phyloP scores from a whole-genome alignment of 345 rosid species.

The Corymbia maculata region DNA sequence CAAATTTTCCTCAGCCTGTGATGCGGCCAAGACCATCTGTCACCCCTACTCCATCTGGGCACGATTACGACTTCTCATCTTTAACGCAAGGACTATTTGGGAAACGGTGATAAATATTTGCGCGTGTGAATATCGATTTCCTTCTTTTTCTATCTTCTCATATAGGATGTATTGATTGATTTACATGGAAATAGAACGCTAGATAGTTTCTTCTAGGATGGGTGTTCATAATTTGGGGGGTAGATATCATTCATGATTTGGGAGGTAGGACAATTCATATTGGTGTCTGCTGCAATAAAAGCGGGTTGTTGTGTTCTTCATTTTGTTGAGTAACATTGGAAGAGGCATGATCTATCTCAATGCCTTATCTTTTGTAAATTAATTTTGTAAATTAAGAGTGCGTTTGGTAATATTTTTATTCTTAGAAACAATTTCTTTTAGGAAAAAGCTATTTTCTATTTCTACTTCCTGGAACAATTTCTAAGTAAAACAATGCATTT shows the following conservation, averaged over 20 bases:
- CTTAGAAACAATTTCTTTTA: too few relatives aligned
- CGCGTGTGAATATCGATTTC: neutral
- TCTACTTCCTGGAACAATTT: too few relatives aligned
- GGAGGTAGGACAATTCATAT: neutral
- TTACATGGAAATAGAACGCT: neutral
- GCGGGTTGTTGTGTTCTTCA: neutral
- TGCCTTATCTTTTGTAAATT: neutral
- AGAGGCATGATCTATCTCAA: neutral
- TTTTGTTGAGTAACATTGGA: neutral
- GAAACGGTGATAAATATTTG: slow-evolving; percentile 3
- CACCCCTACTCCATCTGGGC: slow-evolving; percentile 21
- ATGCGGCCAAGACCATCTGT: slow-evolving; percentile 5
- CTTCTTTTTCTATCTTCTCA: neutral
- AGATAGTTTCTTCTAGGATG: neutral
- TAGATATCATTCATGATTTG: neutral
- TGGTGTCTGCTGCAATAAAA: neutral
- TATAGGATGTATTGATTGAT: neutral
- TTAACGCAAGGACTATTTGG: slow-evolving; percentile 36
- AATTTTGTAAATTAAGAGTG: too few relatives aligned
- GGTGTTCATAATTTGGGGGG: neutral
- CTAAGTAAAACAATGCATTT: too few relatives aligned
- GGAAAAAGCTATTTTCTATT: too few relatives aligned
- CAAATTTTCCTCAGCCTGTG: neutral
- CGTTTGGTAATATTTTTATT: too few relatives aligned
- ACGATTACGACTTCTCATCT: slow-evolving; percentile 34